Conservation (phyloP, 441 rosid species). For the Pelargonium cotyledonis region DNA sequence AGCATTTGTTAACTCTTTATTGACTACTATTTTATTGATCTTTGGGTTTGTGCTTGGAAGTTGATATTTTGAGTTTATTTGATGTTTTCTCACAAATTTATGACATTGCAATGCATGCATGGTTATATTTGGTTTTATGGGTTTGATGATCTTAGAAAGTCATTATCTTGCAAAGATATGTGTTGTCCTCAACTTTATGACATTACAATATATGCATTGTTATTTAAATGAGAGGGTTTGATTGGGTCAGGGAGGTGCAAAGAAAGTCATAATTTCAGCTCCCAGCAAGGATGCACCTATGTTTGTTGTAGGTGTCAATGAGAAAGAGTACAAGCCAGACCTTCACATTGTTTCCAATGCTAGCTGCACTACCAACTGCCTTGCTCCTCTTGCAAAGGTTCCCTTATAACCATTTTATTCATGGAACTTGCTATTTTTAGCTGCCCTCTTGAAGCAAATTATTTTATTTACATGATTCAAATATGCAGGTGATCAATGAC, state of each 20-base stretch:
- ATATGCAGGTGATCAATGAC: slow-evolving; percentile 55
- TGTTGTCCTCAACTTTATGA: no score
- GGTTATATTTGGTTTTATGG: no score
- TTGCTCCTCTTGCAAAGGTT: slow-evolving; percentile 72
- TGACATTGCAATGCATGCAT: no score
- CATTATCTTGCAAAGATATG: no score
- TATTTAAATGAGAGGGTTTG: background rate
- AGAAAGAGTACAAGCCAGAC: slow-evolving; percentile 68
- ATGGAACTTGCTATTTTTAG: background rate
- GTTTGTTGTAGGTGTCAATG: slow-evolving; percentile 77
- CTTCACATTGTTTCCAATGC: slow-evolving; percentile 63
- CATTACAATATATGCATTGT: background rate
- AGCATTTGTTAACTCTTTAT: background rate
- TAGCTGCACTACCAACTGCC: slow-evolving; percentile 73
- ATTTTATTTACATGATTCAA: background rate
- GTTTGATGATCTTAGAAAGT: no score
- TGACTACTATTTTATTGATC: background rate
- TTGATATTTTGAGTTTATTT: background rate
- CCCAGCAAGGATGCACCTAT: slow-evolving; percentile 87
- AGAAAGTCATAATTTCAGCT: slow-evolving; percentile 65
- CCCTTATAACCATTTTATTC: no score
- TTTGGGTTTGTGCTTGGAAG: background rate
- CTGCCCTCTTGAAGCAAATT: background rate
- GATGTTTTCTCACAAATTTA: background rate
- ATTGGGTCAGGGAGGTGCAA: slow-evolving; percentile 57